These are phyloP conservation scores for Paxillus involutus DNA, from an alignment of 768 basidiomycete species.

Conservation along the genomic window DNA sequence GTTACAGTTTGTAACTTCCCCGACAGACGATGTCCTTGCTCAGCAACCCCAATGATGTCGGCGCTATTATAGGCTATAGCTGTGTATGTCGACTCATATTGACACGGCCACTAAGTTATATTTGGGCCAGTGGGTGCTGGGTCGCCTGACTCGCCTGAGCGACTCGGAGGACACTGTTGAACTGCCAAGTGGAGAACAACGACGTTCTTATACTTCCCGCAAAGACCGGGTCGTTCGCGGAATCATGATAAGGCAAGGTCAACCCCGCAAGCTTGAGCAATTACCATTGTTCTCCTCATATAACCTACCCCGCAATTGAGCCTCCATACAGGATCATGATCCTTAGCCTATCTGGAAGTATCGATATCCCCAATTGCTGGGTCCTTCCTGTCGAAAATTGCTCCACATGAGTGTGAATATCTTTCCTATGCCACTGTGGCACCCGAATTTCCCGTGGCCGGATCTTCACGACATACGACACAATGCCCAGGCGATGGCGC, in stretches of 20 bases:
- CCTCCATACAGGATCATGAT: neutral
- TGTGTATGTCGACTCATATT: neutral
- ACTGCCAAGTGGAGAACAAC: neutral
- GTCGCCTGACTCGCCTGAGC: neutral
- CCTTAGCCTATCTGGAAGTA: neutral
- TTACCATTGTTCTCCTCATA: neutral
- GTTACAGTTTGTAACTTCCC: neutral
- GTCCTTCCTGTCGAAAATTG: neutral
- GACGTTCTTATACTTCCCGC: neutral
- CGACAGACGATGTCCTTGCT: constrained; percentile 6
- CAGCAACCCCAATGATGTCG: constrained; percentile 10
- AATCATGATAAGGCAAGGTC: neutral
- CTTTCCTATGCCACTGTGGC: constrained; percentile 13
- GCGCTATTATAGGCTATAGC: constrained; percentile 1
- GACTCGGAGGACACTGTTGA: neutral
- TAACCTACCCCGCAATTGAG: constrained; percentile 13
- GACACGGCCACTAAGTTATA: constrained; percentile 7
- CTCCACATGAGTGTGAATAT: constrained; percentile 9
- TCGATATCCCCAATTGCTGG: neutral
- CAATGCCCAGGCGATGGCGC: neutral
- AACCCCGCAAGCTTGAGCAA: neutral
- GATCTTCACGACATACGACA: constrained; percentile 19
- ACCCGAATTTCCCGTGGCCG: constrained; percentile 19
- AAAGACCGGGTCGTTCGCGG: neutral
- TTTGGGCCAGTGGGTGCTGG: constrained; percentile 9